These are phyloP conservation scores for Cryptococcus maquisensis DNA, from an alignment of 1,284 basidiomycete genomes.

Conservation along the genomic window DNA sequence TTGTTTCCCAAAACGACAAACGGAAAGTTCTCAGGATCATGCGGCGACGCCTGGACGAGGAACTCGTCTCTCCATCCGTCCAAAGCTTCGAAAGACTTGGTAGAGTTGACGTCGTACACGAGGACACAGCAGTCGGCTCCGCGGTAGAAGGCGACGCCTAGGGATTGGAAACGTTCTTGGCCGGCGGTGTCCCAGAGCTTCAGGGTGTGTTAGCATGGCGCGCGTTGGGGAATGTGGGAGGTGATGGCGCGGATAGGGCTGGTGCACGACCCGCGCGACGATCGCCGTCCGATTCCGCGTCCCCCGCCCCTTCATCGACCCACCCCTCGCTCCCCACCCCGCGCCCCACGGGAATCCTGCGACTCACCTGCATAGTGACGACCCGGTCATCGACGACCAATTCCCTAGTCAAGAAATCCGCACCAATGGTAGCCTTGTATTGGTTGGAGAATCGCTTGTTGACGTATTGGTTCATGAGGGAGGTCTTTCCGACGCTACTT, in stretches of 20 bases:
- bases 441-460: constrained; percentile 99
- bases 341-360: background rate
- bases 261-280: too few relatives aligned
- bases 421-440: constrained; percentile 93
- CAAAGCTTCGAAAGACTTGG: constrained; percentile 93
- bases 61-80: constrained; percentile 98
- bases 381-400: constrained; percentile 97
- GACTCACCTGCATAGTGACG: constrained; percentile 92
- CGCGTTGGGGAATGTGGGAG: background rate
- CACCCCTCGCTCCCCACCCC: background rate
- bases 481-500: constrained; percentile 96
- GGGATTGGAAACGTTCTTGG: constrained; percentile 97
- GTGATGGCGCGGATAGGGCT: background rate
- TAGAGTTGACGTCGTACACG: constrained; percentile 97
- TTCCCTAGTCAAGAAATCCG: constrained; percentile 86
- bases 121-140: constrained; percentile 99
- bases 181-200: constrained; percentile 99
- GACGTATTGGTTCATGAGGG: constrained; percentile 99
- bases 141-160: constrained; percentile 98
- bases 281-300: background rate
- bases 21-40: constrained; percentile 98
- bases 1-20: constrained; percentile 99
- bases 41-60: constrained; percentile 91
- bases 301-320: background rate
- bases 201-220: background rate